These are phyloP conservation scores for Phascolomyces articulosus DNA, from an alignment of 371 early-diverging fungal genomes.

Conservation along the genomic window DNA sequence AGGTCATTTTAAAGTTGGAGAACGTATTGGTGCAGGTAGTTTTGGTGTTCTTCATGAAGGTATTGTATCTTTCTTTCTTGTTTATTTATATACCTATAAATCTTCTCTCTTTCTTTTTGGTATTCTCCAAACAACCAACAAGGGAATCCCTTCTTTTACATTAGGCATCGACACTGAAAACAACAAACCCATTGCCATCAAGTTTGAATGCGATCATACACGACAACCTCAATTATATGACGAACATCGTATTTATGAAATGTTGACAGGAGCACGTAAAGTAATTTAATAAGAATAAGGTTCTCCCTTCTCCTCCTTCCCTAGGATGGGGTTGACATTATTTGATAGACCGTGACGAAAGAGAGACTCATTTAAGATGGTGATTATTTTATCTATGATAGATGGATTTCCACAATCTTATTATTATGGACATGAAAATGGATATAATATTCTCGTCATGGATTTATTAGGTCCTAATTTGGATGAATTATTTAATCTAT, in stretches of 20 bases:
- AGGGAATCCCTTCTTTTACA: too few relatives aligned
- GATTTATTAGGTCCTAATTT: constrained; percentile 96
- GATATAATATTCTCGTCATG: constrained; percentile 89
- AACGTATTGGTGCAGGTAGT: constrained; percentile 16
- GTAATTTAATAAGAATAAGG: background rate
- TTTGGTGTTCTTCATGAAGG: constrained; percentile 26
- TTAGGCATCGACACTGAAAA: constrained; percentile 10
- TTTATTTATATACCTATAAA: background rate
- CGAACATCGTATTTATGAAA: constrained; percentile 13
- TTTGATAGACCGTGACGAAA: too few relatives aligned
- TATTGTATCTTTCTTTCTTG: background rate
- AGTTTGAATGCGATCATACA: constrained; percentile 14
- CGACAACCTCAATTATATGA: constrained; percentile 12
- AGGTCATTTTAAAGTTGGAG: constrained; percentile 9
- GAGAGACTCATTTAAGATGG: too few relatives aligned
- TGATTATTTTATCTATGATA: too few relatives aligned
- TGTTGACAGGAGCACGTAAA: constrained; percentile 12
- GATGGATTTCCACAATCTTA: constrained; percentile 84
- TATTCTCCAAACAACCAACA: too few relatives aligned
- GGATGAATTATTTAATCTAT: constrained; percentile 97
- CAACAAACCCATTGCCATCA: constrained; percentile 14
- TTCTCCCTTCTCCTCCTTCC: too few relatives aligned
- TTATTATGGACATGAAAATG: constrained; percentile 92
- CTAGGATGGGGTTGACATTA: too few relatives aligned
- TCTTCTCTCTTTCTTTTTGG: too few relatives aligned